Evolutionary conservation across 257 asterid species (phyloP).

Genomic region (Salvia miltiorrhiza): DNA sequence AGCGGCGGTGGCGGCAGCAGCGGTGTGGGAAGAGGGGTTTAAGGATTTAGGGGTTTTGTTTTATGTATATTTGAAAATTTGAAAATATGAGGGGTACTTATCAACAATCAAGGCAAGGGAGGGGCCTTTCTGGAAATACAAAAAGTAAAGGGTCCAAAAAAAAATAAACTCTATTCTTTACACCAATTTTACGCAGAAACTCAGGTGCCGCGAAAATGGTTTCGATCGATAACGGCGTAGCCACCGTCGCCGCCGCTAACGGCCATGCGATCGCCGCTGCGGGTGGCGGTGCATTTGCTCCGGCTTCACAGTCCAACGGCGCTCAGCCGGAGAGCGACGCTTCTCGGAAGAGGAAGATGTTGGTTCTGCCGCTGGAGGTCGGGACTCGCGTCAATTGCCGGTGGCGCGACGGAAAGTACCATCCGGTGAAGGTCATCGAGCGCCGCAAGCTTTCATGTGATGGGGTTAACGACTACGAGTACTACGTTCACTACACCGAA

Average conservation of each 20-base stretch:
- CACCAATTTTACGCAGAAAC: not conserved
- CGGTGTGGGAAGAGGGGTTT: too few relatives aligned
- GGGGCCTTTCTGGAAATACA: constrained; percentile 15
- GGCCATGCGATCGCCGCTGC: constrained; percentile 33
- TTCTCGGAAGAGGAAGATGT: constrained; percentile 53
- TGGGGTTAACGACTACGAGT: constrained; percentile 72
- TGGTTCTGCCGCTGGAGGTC: constrained; percentile 74
- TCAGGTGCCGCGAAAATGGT: constrained; percentile 44
- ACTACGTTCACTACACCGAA: constrained; percentile 95
- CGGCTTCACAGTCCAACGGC: constrained; percentile 38
- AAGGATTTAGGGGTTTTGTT: too few relatives aligned
- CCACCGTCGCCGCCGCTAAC: constrained; percentile 33
- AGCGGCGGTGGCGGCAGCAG: not conserved
- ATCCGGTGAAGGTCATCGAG: constrained; percentile 94
- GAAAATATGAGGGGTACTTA: not conserved
- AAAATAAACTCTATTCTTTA: not conserved
- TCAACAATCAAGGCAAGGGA: not conserved
- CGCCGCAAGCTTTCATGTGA: constrained; percentile 60
- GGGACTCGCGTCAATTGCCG: constrained; percentile 95
- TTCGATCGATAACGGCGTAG: constrained; percentile 57
- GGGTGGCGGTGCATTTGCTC: constrained; percentile 28
- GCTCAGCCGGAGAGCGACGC: constrained; percentile 42
- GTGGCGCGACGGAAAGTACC: constrained; percentile 85
- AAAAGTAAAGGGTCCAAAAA: not conserved
- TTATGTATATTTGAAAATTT: not conserved